Percentiles rank a stretch among this genome's conserved stretches.
These are phyloP conservation scores for Aquilaria sinensis DNA, from an alignment of 345 rosid species.

Conservation along the genomic window DNA sequence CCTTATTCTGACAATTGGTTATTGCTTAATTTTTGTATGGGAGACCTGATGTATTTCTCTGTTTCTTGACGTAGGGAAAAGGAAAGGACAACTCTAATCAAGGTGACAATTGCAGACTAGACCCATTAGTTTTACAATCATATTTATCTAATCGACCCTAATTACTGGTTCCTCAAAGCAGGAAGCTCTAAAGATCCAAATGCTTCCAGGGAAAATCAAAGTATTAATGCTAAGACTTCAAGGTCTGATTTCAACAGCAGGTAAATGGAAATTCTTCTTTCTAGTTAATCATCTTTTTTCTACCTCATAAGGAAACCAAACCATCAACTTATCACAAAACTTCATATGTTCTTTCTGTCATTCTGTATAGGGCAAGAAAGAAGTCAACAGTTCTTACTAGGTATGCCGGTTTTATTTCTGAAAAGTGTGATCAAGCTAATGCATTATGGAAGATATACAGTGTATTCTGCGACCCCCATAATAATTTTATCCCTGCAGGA, in stretches of 20 bases:
- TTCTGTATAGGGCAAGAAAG: constrained; percentile 18
- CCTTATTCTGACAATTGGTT: background rate
- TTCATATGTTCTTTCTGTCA: constrained; percentile 1
- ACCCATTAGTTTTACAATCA: constrained; percentile 11
- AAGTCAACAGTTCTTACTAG: constrained; percentile 25
- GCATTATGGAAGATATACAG: background rate
- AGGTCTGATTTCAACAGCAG: constrained; percentile 30
- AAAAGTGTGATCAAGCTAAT: background rate
- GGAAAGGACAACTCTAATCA: constrained; percentile 22
- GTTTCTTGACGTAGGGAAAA: constrained; percentile 33
- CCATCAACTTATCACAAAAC: constrained; percentile 1
- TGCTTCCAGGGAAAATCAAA: constrained; percentile 22
- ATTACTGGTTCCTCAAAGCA: constrained; percentile 20
- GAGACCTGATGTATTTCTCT: constrained; percentile 6
- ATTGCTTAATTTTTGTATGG: background rate
- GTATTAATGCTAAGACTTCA: constrained; percentile 27
- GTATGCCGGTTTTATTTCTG: constrained; percentile 18
- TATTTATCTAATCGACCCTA: constrained; percentile 7
- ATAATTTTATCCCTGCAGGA: constrained; percentile 35
- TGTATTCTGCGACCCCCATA: constrained; percentile 7
- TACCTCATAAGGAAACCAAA: background rate
- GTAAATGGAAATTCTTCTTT: constrained; percentile 20
- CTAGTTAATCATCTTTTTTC: constrained; percentile 10
- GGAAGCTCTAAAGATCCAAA: constrained; percentile 20
- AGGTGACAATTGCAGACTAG: constrained; percentile 17